These are phyloP conservation scores for Scenedesmus sp. DNA, from an alignment of 163 green algal species.

Conservation along the genomic window DNA sequence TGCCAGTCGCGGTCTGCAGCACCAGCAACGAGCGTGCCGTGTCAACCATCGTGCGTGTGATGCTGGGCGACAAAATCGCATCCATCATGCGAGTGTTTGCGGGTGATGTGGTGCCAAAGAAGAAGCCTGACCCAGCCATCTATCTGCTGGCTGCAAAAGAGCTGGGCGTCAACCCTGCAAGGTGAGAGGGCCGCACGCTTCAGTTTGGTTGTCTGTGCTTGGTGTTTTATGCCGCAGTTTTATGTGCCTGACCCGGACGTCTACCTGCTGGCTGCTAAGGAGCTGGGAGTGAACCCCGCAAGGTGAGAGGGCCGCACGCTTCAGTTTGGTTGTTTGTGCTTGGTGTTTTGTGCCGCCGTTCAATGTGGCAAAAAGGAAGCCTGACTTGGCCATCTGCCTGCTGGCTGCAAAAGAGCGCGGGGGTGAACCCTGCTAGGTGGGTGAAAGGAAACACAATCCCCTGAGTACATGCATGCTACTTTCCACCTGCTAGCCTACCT, in stretches of 20 bases:
- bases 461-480: too few relatives aligned
- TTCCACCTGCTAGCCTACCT: too few relatives aligned
- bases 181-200: conserved; percentile 29
- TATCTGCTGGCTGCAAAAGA: conserved; percentile 89
- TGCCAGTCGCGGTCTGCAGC: conserved; percentile 97
- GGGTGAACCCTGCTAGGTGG: too few relatives aligned
- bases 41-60: conserved; percentile 90
- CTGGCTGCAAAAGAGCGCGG: too few relatives aligned
- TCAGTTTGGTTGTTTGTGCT: neutral
- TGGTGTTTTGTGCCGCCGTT: too few relatives aligned
- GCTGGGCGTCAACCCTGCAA: conserved; percentile 72
- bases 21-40: conserved; percentile 98
- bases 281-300: conserved; percentile 76
- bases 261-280: conserved; percentile 88
- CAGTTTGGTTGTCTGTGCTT: neutral
- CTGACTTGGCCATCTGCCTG: too few relatives aligned
- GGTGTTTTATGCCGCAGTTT: neutral
- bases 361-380: too few relatives aligned
- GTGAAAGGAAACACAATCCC: too few relatives aligned
- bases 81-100: conserved; percentile 69
- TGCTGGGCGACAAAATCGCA: conserved; percentile 85
- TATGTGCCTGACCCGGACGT: conserved; percentile 96
- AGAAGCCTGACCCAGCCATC: conserved; percentile 97
- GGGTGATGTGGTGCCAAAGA: conserved; percentile 96
- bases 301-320: conserved; percentile 36